Evolutionary conservation across 2,329 filamentous ascomycete genomes (phyloP).

Genomic region (Penicillium glabrum): DNA sequence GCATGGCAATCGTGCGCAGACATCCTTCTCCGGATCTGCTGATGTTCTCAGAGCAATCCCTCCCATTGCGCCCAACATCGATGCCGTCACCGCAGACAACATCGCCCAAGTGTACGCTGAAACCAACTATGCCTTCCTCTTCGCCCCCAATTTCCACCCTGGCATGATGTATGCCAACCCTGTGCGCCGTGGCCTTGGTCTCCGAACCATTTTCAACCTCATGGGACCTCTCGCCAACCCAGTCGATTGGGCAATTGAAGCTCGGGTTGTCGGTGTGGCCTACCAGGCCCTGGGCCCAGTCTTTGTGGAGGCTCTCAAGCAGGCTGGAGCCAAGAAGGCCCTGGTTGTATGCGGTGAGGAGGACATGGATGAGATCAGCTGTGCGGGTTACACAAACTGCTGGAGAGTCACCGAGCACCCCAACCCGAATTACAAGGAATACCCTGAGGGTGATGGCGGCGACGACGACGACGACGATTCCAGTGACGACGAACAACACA

Average conservation of each 20-base stretch:
- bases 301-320: conserved; percentile 79
- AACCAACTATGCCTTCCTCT: conserved; percentile 93
- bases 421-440: conserved; percentile 44
- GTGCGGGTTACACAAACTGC: conserved; percentile 83
- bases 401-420: conserved; percentile 69
- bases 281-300: conserved; percentile 82
- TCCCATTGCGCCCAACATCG: conserved; percentile 71
- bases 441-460: conserved; percentile 33
- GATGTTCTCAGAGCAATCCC: conserved; percentile 79
- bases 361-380: conserved; percentile 93
- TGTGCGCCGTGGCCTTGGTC: conserved; percentile 83
- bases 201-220: conserved; percentile 97
- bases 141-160: conserved; percentile 93
- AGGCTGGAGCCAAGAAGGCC: conserved; percentile 77
- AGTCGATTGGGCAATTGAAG: conserved; percentile 79
- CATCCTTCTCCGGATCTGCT: conserved; percentile 91
- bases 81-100: conserved; percentile 69
- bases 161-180: conserved; percentile 88
- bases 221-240: conserved; percentile 91
- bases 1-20: conserved; percentile 94
- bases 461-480: conserved; percentile 39
- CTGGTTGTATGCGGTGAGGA: conserved; percentile 91
- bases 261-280: conserved; percentile 89
- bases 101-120: conserved; percentile 71
- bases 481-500: conserved; percentile 39